Evolutionary conservation across 2,329 filamentous ascomycete species (phyloP).

Genomic region (Cytospora chrysosperma): DNA sequence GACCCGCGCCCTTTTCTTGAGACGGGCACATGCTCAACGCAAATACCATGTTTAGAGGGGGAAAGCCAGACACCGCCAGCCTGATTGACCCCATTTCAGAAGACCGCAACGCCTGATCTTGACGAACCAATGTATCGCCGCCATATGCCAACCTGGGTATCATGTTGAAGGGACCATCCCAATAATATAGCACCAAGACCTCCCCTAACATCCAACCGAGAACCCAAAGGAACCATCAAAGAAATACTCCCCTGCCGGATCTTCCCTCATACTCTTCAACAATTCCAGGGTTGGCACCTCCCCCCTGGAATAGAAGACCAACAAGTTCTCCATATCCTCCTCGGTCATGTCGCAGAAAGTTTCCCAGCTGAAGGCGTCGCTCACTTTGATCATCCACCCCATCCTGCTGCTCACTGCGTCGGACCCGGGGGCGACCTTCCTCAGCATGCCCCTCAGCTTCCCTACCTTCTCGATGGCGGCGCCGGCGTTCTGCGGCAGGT

Average conservation of each 20-base stretch:
- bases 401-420: conserved; percentile 84
- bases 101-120: conserved; percentile 2
- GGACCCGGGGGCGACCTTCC: conserved; percentile 68
- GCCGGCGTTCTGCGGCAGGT: conserved; percentile 76
- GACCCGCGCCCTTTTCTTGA: neutral
- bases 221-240: conserved; percentile 62
- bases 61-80: neutral
- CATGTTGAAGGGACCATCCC: neutral
- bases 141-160: neutral
- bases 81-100: neutral
- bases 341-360: conserved; percentile 81
- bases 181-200: conserved; percentile 9
- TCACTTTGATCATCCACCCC: conserved; percentile 93
- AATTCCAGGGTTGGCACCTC: conserved; percentile 56
- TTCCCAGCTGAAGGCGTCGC: conserved; percentile 80
- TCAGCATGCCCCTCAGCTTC: conserved; percentile 72
- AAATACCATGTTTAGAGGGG: neutral
- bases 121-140: neutral
- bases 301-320: conserved; percentile 66
- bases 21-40: neutral
- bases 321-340: conserved; percentile 78
- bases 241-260: conserved; percentile 45
- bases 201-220: conserved; percentile 43
- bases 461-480: conserved; percentile 85
- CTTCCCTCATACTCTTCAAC: conserved; percentile 54